Evolutionary conservation across 108 stramenopile genomes (phyloP), one percentile per base, ranked within the genome.

Genomic region (Nitzschia sp.): DNA sequence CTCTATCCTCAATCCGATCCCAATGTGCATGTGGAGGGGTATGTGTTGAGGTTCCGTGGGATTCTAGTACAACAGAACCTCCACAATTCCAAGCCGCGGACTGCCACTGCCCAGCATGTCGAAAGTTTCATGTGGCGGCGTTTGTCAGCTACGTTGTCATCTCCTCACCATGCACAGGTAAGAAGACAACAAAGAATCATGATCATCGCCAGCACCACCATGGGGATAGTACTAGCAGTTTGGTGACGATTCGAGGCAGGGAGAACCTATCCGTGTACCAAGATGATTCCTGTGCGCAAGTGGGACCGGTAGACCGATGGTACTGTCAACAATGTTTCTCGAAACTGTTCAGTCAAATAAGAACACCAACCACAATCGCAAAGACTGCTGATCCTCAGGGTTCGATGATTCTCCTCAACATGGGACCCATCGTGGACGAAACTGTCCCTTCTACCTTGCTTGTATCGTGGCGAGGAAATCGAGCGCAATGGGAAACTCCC

Each of bases 91-190:
- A 41, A 41, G 63, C 30, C 8, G 47, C 15, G 3, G 47, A 75
- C 56, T 79, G 78, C 29, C 78, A 79, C 38, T 79, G 78, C 44
- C 19, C 41, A 9, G 30, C 34, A 9, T 79, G 78, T 48, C 73
- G 78, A n/a, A 74, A 64, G 46, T 79, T 63, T 64, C 78, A 79
- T 44, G 57, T 46, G 32, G 41, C 60, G 17, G 69, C 73, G 3
- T 71, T 59, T 59, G 30, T 31, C 1, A 69, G 67, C 56, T 79
- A 75, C 48, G 57, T 79, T 6, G 31, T 45, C 16, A 13, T 61
- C 19, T 41, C 36, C n/a, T n/a, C n/a, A n/a, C n/a, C n/a, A n/a
- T n/a, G n/a, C n/a, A n/a, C n/a, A n/a, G n/a, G n/a, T n/a, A n/a
- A n/a, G n/a, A n/a, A n/a, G n/a, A n/a, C n/a, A n/a, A n/a, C n/a